Percentiles rank a stretch among this genome's conserved stretches.
These are phyloP conservation scores for Candida vaughaniae DNA, from an alignment of 805 yeast genomes.

Conservation along the genomic window DNA sequence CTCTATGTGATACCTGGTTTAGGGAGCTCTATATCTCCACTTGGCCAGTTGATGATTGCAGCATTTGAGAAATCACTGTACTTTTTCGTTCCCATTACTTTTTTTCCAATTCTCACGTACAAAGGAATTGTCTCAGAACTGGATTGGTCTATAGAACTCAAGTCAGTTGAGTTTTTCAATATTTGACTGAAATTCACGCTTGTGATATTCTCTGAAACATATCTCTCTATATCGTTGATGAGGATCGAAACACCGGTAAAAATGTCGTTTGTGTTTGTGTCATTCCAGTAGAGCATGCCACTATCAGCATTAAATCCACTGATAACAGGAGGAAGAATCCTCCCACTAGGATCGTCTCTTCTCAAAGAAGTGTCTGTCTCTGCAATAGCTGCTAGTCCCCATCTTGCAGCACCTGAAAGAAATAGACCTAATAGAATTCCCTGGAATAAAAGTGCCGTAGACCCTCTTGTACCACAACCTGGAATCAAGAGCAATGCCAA, in stretches of 20 bases:
- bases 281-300: constrained; percentile 39
- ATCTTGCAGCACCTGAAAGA: constrained; percentile 80
- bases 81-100: constrained; percentile 34
- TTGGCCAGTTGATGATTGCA: constrained; percentile 58
- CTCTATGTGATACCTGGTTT: constrained; percentile 50
- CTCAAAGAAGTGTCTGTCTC: constrained; percentile 69
- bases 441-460: constrained; percentile 71
- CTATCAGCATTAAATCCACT: constrained; percentile 27
- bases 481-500: constrained; percentile 76
- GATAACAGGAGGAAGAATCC: constrained; percentile 51
- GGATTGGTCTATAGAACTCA: constrained; percentile 22
- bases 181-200: constrained; percentile 24
- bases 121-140: constrained; percentile 37
- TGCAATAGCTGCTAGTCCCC: constrained; percentile 91
- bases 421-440: constrained; percentile 81
- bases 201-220: constrained; percentile 49
- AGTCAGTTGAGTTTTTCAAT: constrained; percentile 14
- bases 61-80: constrained; percentile 69
- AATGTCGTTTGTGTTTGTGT: neutral
- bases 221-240: constrained; percentile 77
- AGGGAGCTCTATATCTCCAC: constrained; percentile 52
- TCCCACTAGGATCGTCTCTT: constrained; percentile 72
- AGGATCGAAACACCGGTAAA: constrained; percentile 50
- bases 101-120: constrained; percentile 58
- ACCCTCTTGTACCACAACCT: constrained; percentile 76